Base-by-base conservation (phyloP, 805 yeast genomes). In the Candida dajiaensis region DNA sequence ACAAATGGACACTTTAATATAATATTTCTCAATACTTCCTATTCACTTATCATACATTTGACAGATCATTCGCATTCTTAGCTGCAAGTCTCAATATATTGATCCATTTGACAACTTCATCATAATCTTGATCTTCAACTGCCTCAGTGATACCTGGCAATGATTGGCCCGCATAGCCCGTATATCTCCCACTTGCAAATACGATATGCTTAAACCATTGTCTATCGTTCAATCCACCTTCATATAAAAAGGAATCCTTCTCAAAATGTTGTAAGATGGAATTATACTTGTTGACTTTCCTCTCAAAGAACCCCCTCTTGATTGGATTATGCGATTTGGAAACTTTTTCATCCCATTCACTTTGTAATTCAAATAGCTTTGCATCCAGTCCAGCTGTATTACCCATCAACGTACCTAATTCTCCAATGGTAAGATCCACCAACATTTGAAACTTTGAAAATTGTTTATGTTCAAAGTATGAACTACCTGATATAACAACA, bases 141-240 rank as follows among this genome's bases (percentile, higher is more conserved):
- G 80, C 75, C 59, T 78, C 83, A 25, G 66, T 65, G 39, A 78
- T 59, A 1, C 77, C 80, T 8, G 82, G 83, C 22, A 77, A 59
- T 21, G 71, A 68, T 54, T 73, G 80, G 1, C 81, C 81, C 38
- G 71, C 73, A 50, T 77, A 78, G 10, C 82, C 83, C 1, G 81
- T 77, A 54, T 73, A 73, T 54, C 81, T 67, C 3, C 82, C 81
- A 50, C 77, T 65, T 2, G 81, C 77, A 55, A 65, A 78, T 20
- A 76, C 70, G 41, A 72, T 62, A 61, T 77, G 81, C 51, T 71
- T 75, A 61, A 75, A 78, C 81, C 81, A 78, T 10, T 69, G 61
- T 59, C 83, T 67, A 23, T 65, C 68, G 7, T 65, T 67, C 41
- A 78, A 59, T 1, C 83, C 83, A 6, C 68, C 63, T 29, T 69